Conservation (phyloP, 2,329 filamentous ascomycete species). For the Cadophora sp. region DNA sequence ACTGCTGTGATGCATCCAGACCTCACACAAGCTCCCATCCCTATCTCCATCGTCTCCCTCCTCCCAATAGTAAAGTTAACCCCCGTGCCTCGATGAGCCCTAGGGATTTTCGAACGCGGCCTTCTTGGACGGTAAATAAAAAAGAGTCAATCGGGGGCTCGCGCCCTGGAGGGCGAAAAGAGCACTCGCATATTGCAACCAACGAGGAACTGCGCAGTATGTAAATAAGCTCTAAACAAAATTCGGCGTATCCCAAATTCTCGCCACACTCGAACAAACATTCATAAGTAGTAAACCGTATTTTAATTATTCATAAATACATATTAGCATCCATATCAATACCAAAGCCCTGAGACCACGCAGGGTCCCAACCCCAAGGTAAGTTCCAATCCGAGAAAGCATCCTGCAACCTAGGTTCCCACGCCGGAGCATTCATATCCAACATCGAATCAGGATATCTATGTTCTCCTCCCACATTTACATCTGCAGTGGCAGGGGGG, state of each 20-base stretch:
- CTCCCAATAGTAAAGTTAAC: too few species aligned
- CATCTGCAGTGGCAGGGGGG: too few species aligned
- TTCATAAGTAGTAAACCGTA: background rate
- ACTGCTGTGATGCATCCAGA: too few species aligned
- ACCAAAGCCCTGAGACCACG: slow-evolving; percentile 15
- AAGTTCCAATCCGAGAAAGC: slow-evolving; percentile 26
- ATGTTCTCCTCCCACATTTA: background rate
- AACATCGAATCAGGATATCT: slow-evolving; percentile 1
- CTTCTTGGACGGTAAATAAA: too few species aligned
- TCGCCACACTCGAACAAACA: background rate
- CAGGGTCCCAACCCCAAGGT: slow-evolving; percentile 25
- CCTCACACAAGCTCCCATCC: too few species aligned
- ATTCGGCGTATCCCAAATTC: background rate
- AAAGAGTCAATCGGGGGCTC: background rate
- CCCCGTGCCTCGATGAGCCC: too few species aligned
- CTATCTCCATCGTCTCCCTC: too few species aligned
- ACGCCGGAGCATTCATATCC: background rate
- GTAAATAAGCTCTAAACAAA: too few species aligned
- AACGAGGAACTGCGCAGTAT: too few species aligned
- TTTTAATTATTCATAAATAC: background rate
- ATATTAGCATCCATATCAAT: slow-evolving; percentile 17
- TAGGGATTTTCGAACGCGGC: too few species aligned
- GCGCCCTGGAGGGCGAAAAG: background rate
- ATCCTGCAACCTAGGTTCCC: slow-evolving; percentile 17
- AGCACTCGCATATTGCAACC: background rate